Evolutionary conservation across 169 alveolate genomes (phyloP).

Genomic region (Plasmodium vinckei): DNA sequence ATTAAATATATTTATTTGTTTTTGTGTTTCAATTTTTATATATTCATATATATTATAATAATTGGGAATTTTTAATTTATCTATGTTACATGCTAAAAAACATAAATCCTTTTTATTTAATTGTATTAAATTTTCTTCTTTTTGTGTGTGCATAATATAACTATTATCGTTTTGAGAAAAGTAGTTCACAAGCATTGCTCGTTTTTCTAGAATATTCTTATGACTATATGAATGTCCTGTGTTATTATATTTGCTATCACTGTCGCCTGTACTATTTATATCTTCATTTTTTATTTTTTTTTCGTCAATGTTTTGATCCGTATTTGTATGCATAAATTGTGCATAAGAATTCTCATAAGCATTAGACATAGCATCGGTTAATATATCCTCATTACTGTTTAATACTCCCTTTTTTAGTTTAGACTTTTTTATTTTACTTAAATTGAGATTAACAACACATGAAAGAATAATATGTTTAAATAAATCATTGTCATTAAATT

Average conservation of each 20-base stretch:
- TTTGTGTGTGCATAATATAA: neutral
- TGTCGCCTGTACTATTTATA: neutral
- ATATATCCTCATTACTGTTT: constrained; percentile 6
- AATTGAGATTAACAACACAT: constrained; percentile 35
- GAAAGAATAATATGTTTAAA: constrained; percentile 39
- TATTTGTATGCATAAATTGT: neutral
- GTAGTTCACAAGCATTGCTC: constrained; percentile 19
- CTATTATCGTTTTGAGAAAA: constrained; percentile 34
- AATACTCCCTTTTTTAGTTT: constrained; percentile 37
- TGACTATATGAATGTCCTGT: neutral
- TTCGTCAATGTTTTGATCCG: neutral
- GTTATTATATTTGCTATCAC: too few relatives aligned
- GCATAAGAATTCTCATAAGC: neutral
- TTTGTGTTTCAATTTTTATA: constrained; percentile 14
- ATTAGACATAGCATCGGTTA: neutral
- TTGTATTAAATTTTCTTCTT: neutral
- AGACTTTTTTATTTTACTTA: constrained; percentile 18
- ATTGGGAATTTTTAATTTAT: constrained; percentile 43
- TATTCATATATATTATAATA: constrained; percentile 62
- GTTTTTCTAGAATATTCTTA: constrained; percentile 4
- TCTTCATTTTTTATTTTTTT: neutral
- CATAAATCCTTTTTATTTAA: constrained; percentile 53
- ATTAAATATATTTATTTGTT: constrained; percentile 16
- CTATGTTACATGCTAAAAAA: constrained; percentile 38
- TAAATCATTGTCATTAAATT: constrained; percentile 20